Base-by-base conservation (phyloP, 2,329 filamentous ascomycete species). In the Claviceps fusiformis region DNA sequence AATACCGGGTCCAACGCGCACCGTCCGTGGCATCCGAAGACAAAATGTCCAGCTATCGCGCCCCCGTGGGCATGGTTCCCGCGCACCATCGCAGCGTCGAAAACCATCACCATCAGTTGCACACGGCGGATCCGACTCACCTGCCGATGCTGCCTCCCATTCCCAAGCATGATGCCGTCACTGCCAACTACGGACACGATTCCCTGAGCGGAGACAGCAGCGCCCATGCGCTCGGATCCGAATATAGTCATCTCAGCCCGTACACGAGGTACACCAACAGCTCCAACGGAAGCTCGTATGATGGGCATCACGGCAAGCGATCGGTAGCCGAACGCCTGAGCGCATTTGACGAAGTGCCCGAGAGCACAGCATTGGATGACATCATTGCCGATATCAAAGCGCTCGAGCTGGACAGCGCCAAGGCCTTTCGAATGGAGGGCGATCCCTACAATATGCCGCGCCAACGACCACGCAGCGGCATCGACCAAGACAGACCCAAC, bases 401-500 rank as follows among this genome's bases (percentile, higher is more conserved):
- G 6, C 59, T 72, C 2, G 72, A 74, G n/a, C 65, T 77, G 29
- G 69, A 71, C 55, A 66, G 65, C 47, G 67, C 60, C 57, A 70
- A 59, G 55, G 73, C 75, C 2, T 67, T 80, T 19, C 74, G 75
- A 4, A 61, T 80, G 58, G 75, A 75, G 62, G 75, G 72, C 7
- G 77, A 80, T 50, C 74, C 76, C 6, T 65, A 66, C 33, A 68
- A 66, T 13, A 77, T 80, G 71, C 78, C 78, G 1, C 74, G 75
- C 52, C 77, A 74, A 71, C 70, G 68, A 44, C 75, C 79, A 2
- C 71, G 76, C 50, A 74, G 73, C 59, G 70, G 64, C 2, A 63
- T 65, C 0, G 74, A 72, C 6, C 64, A 70, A 3, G 74, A 76
- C 37, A 69, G 70, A 0, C 64, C 70, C 0, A 73, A 72, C 52